phyloP scores from a whole-genome alignment of 164 flowering plant genomes.

The Euptelea pleiosperma region DNA sequence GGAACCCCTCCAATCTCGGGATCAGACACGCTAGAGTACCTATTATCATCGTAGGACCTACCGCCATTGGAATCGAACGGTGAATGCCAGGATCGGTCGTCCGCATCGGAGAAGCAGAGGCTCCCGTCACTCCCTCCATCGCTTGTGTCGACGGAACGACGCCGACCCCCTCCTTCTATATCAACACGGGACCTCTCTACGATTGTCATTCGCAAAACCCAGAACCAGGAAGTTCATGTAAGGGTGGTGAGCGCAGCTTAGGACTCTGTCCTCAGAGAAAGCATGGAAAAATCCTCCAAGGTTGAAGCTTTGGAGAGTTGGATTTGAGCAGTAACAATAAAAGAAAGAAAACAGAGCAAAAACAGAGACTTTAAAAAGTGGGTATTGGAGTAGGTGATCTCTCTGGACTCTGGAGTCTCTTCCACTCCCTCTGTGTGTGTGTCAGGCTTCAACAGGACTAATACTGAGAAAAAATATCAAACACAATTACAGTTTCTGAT shows the following conservation, averaged over 20 bases:
- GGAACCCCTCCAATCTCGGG: conserved; percentile 33
- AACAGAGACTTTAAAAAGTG: background rate
- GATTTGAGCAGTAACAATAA: too few species aligned
- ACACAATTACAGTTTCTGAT: too few species aligned
- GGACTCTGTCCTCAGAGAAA: background rate
- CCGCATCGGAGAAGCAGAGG: conserved; percentile 32
- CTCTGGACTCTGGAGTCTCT: too few species aligned
- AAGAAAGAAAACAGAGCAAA: background rate
- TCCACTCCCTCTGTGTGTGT: too few species aligned
- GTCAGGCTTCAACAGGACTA: too few species aligned
- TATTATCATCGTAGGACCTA: conserved; percentile 54
- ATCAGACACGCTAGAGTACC: conserved; percentile 43
- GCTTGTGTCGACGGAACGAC: conserved; percentile 9
- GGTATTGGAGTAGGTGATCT: conserved; percentile 6
- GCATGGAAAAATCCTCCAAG: background rate
- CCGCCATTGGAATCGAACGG: conserved; percentile 32
- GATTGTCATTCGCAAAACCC: conserved; percentile 35
- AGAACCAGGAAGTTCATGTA: conserved; percentile 37
- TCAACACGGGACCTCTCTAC: conserved; percentile 30
- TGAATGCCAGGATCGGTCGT: conserved; percentile 38
- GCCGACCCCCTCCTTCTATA: conserved; percentile 12
- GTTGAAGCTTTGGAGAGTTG: conserved; percentile 5
- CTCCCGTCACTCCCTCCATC: conserved; percentile 20
- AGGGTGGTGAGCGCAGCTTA: background rate
- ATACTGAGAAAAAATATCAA: too few species aligned